phyloP scores from a whole-genome alignment of 176 grass and related monocot species.

The Elymus sibiricus region DNA sequence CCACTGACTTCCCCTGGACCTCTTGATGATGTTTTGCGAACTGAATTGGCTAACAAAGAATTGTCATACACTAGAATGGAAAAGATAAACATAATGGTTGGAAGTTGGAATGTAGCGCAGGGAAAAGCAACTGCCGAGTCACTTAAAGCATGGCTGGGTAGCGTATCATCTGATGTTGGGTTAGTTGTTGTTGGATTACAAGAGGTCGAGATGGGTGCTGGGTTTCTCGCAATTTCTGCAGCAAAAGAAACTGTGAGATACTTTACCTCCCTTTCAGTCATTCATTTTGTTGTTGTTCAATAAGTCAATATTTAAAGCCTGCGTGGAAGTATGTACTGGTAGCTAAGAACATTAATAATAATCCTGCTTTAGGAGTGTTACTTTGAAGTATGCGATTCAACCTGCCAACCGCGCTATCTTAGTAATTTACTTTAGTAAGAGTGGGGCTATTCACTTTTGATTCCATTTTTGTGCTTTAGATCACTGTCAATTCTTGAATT shows the following conservation, averaged over 20 bases:
- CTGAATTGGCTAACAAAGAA: constrained; percentile 75
- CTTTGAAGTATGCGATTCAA: not conserved
- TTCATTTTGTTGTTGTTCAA: constrained; percentile 3
- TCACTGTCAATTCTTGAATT: not conserved
- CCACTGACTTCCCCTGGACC: constrained; percentile 77
- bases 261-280: constrained; percentile 19
- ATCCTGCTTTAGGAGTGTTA: not conserved
- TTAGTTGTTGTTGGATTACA: constrained; percentile 92
- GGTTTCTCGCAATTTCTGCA: constrained; percentile 95
- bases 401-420: not conserved
- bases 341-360: not conserved
- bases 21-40: constrained; percentile 77
- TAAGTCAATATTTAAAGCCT: not conserved
- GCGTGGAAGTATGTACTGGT: not conserved
- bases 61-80: constrained; percentile 83
- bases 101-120: constrained; percentile 97
- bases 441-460: not conserved
- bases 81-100: constrained; percentile 88
- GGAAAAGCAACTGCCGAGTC: constrained; percentile 81
- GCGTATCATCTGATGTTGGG: constrained; percentile 77
- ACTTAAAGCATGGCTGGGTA: constrained; percentile 82
- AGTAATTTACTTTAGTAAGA: not conserved
- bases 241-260: constrained; percentile 97
- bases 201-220: constrained; percentile 99
- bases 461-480: not conserved